Conservation (phyloP, 1,139 yeast genomes). For the Pichia sp. region DNA sequence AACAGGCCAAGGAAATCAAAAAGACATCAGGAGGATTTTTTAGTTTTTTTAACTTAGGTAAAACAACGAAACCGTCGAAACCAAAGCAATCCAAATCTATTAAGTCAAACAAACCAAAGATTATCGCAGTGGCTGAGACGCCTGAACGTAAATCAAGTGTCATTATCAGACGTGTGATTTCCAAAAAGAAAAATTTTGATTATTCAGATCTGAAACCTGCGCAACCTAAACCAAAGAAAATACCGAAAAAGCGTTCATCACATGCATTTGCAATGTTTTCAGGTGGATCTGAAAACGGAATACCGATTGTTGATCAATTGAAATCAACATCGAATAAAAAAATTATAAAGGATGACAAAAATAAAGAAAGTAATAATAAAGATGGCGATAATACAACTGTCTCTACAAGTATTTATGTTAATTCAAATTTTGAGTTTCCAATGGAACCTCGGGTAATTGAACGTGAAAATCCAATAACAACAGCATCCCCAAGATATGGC, state of each 20-base stretch:
- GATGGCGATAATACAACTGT: conserved; percentile 8
- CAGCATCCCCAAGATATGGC: conserved; percentile 7
- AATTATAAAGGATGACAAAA: neutral
- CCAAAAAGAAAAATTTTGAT: neutral
- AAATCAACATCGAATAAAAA: neutral
- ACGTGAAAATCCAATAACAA: neutral
- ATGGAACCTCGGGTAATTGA: conserved; percentile 4
- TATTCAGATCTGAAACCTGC: conserved; percentile 8
- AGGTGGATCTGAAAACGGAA: neutral
- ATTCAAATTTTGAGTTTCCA: conserved; percentile 24
- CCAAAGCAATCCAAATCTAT: too few species aligned
- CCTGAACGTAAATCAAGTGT: conserved; percentile 9
- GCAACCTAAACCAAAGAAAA: conserved; percentile 4
- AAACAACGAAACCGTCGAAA: too few species aligned
- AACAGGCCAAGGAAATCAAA: neutral
- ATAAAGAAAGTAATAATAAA: neutral
- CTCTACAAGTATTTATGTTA: conserved; percentile 23
- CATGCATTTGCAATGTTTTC: conserved; percentile 5
- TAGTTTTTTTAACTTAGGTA: conserved; percentile 1
- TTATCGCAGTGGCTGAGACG: neutral
- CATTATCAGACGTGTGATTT: conserved; percentile 1
- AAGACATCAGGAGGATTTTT: conserved; percentile 2
- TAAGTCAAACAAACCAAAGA: neutral
- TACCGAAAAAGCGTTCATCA: neutral
- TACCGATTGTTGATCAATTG: neutral